phyloP scores from a whole-genome alignment of 225 moss, liverwort and hornwort species.

The Takakia lepidozioides region DNA sequence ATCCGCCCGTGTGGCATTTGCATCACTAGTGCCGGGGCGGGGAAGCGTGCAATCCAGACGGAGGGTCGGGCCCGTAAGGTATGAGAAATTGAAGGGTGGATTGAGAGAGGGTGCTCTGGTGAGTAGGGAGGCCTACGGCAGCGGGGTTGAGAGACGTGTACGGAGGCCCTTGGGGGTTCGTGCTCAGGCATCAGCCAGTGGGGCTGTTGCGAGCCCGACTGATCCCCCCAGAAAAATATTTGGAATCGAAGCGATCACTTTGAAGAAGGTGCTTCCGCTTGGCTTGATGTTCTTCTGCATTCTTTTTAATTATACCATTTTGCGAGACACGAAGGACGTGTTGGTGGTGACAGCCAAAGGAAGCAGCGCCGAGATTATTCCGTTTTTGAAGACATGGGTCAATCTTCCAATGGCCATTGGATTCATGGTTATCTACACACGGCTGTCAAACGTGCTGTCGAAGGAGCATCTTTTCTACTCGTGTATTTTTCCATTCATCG shows the following conservation, averaged over 20 bases:
- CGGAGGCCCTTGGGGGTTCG: slow-evolving; percentile 36
- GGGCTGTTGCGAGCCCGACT: slow-evolving; percentile 2
- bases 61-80: slow-evolving; percentile 7
- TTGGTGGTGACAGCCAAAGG: slow-evolving; percentile 98
- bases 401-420: slow-evolving; percentile 99
- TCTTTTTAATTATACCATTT: slow-evolving; percentile 98
- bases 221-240: slow-evolving; percentile 46
- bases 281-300: slow-evolving; percentile 99
- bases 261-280: slow-evolving; percentile 91
- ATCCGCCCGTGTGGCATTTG: background rate
- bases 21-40: slow-evolving; percentile 35
- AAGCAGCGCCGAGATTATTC: slow-evolving; percentile 97
- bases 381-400: slow-evolving; percentile 98
- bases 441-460: slow-evolving; percentile 76
- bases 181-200: slow-evolving; percentile 47
- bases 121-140: background rate
- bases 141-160: slow-evolving; percentile 1
- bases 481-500: slow-evolving; percentile 91
- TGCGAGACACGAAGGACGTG: slow-evolving; percentile 98
- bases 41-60: slow-evolving; percentile 19
- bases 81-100: slow-evolving; percentile 9
- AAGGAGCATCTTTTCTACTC: slow-evolving; percentile 92
- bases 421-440: slow-evolving; percentile 96
- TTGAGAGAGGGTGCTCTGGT: slow-evolving; percentile 13
- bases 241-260: slow-evolving; percentile 65